Conservation (phyloP, 345 rosid species). For the Streptanthus diversifolius region DNA sequence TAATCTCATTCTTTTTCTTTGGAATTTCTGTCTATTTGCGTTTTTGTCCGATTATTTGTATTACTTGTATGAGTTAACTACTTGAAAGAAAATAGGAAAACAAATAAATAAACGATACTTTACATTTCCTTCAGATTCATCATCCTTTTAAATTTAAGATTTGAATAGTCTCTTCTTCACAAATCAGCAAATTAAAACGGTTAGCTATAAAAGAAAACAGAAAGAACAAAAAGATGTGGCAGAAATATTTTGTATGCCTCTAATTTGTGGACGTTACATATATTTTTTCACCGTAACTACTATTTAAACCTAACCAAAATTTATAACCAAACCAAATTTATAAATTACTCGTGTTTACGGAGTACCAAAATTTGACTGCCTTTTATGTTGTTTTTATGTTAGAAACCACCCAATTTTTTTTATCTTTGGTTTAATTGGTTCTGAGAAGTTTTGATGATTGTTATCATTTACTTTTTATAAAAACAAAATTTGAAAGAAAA, state of each 20-base stretch:
- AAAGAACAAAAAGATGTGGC: not conserved
- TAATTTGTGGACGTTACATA: not conserved
- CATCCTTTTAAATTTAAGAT: not conserved
- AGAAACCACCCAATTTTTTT: not conserved
- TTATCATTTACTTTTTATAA: not conserved
- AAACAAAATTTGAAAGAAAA: not conserved
- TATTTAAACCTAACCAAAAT: not conserved
- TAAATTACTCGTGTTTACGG: not conserved
- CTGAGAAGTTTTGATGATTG: not conserved
- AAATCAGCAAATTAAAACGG: not conserved
- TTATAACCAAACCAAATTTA: not conserved
- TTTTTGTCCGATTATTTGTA: slow-evolving; percentile 16
- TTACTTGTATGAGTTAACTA: slow-evolving; percentile 17
- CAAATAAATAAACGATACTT: not conserved
- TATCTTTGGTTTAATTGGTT: not conserved
- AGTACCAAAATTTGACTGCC: not conserved
- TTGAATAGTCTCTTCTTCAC: not conserved
- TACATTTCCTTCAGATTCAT: not conserved
- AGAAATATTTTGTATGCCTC: not conserved
- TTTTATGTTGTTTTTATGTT: not conserved
- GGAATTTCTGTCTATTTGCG: not conserved
- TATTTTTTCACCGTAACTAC: not conserved
- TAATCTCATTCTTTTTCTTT: not conserved
- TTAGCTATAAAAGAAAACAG: not conserved
- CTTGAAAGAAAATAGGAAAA: slow-evolving; percentile 15